Evolutionary conservation across 1,139 yeast genomes (phyloP).

Genomic region (Magnusiomyces paraingens): DNA sequence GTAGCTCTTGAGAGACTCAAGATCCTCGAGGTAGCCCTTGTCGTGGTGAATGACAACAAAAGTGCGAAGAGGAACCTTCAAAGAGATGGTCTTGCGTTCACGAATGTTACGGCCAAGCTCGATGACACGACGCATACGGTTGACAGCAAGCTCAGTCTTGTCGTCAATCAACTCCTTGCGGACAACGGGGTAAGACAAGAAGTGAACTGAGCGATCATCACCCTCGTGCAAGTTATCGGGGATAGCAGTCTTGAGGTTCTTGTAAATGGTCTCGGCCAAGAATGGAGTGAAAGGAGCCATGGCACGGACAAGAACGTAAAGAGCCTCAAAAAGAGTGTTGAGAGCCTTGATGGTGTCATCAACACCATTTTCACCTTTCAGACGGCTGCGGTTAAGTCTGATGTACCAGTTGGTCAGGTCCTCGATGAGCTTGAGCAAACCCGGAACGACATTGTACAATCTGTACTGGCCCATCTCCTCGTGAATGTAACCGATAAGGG

Average conservation of each 20-base stretch:
- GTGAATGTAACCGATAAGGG: conserved; percentile 79
- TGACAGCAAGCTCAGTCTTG: conserved; percentile 64
- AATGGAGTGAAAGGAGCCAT: conserved; percentile 99
- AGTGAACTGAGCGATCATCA: conserved; percentile 84
- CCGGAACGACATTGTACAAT: conserved; percentile 93
- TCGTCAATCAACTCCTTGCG: conserved; percentile 76
- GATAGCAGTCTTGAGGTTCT: conserved; percentile 60
- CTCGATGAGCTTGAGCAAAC: conserved; percentile 78
- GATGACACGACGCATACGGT: conserved; percentile 95
- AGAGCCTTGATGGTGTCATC: conserved; percentile 81
- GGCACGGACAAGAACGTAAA: conserved; percentile 81
- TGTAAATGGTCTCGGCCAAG: conserved; percentile 84
- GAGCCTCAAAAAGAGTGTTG: conserved; percentile 84
- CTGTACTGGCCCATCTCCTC: conserved; percentile 85
- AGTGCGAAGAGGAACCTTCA: conserved; percentile 90
- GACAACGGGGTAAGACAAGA: conserved; percentile 82
- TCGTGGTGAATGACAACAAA: conserved; percentile 83
- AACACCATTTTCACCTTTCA: conserved; percentile 86
- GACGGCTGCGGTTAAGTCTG: conserved; percentile 94
- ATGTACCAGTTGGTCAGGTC: conserved; percentile 98
- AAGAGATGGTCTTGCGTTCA: conserved; percentile 87
- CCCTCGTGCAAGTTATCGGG: conserved; percentile 41
- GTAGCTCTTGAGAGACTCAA: conserved; percentile 70
- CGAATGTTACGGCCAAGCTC: conserved; percentile 95
- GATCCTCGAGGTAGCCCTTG: conserved; percentile 63